Conservation (phyloP, 2,329 filamentous ascomycete genomes). For the Microsporum canis region DNA sequence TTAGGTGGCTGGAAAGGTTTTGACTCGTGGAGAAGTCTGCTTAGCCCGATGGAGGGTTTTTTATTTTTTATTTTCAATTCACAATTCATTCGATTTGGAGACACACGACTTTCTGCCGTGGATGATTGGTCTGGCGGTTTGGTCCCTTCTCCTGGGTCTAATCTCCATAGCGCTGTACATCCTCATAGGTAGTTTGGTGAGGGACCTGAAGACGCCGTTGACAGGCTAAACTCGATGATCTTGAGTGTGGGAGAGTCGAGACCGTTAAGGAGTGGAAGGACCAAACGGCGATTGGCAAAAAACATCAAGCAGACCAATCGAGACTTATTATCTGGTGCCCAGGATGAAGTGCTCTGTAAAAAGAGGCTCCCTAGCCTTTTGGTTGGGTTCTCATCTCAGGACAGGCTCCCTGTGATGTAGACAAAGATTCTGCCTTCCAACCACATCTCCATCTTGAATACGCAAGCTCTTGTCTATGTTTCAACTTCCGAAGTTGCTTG, state of each 20-base stretch:
- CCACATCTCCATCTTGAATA: background rate
- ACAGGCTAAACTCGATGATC: background rate
- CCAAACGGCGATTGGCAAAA: background rate
- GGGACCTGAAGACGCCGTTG: background rate
- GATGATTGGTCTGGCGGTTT: conserved; percentile 1
- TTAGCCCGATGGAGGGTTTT: conserved; percentile 1
- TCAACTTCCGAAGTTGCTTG: background rate
- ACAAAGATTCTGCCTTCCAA: too few relatives aligned
- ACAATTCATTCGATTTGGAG: background rate
- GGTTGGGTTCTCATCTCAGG: background rate
- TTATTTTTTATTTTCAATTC: background rate
- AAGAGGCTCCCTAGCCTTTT: too few relatives aligned
- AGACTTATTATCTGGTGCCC: background rate
- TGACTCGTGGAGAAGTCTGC: background rate
- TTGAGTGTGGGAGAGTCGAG: background rate
- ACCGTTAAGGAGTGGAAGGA: background rate
- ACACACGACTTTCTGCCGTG: background rate
- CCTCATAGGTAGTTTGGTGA: background rate
- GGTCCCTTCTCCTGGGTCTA: background rate
- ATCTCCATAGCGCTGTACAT: background rate
- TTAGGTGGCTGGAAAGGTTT: background rate
- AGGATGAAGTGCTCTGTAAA: too few relatives aligned
- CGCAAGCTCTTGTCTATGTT: background rate
- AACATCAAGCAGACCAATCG: background rate
- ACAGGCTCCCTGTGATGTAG: too few relatives aligned